Conservation (phyloP, 257 asterid species). For the Solanum lycopersicoides region DNA sequence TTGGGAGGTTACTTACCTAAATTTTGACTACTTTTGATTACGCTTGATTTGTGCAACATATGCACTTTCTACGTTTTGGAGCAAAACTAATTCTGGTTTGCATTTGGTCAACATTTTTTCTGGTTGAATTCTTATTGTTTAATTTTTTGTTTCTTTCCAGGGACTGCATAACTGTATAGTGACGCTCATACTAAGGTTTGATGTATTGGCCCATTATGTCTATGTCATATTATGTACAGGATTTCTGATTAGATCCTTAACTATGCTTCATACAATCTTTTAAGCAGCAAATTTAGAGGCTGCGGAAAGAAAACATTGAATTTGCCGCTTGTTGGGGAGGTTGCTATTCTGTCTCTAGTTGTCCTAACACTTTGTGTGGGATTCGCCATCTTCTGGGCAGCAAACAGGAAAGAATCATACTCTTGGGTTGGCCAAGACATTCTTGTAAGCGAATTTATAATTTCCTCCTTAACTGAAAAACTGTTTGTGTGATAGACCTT, state of each 20-base stretch:
- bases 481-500: neutral
- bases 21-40: neutral
- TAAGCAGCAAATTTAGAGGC: slow-evolving; percentile 68
- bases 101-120: neutral
- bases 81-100: neutral
- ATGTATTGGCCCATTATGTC: neutral
- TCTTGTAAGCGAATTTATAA: slow-evolving; percentile 55
- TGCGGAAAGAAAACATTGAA: slow-evolving; percentile 52
- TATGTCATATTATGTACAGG: neutral
- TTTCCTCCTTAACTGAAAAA: neutral
- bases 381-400: slow-evolving; percentile 85
- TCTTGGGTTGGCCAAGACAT: slow-evolving; percentile 98
- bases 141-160: slow-evolving; percentile 30
- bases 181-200: slow-evolving; percentile 66
- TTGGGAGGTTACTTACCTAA: neutral
- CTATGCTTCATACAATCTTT: neutral
- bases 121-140: neutral
- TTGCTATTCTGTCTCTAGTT: slow-evolving; percentile 58
- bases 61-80: neutral
- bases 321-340: slow-evolving; percentile 73
- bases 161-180: slow-evolving; percentile 93
- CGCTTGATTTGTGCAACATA: neutral
- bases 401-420: slow-evolving; percentile 70
- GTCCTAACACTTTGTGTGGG: slow-evolving; percentile 59
- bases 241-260: neutral